These are phyloP conservation scores for Knufia fluminis DNA, from an alignment of 2,329 filamentous ascomycete species.

Conservation along the genomic window DNA sequence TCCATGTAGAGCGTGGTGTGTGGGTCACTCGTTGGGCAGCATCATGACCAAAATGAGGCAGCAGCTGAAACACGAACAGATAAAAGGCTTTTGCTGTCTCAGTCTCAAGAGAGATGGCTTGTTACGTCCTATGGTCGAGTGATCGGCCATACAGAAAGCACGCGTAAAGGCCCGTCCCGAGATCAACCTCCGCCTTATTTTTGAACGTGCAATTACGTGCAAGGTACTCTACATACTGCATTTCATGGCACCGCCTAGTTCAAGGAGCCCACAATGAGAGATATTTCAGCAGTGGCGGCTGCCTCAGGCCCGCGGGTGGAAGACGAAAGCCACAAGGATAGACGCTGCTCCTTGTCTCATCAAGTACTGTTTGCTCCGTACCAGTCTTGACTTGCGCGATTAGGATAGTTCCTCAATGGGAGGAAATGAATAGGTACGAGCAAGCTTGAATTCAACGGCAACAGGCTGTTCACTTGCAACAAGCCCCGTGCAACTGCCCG, in stretches of 20 bases:
- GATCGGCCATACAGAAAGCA: neutral
- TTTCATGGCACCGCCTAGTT: too few relatives aligned
- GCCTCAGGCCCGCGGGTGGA: neutral
- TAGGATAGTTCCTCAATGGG: too few relatives aligned
- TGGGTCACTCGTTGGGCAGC: neutral
- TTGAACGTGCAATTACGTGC: too few relatives aligned
- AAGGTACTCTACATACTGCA: too few relatives aligned
- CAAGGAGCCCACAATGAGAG: neutral
- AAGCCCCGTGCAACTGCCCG: too few relatives aligned
- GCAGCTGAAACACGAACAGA: neutral
- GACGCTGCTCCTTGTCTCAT: neutral
- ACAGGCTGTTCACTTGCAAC: too few relatives aligned
- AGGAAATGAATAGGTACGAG: neutral
- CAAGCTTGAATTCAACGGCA: neutral
- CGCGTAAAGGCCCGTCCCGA: conserved; percentile 3
- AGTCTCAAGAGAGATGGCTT: conserved; percentile 4
- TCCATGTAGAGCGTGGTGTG: too few relatives aligned
- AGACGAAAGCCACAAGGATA: neutral
- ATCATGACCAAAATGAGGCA: conserved; percentile 1
- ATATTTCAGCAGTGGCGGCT: neutral
- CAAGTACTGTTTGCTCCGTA: too few relatives aligned
- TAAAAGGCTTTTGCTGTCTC: neutral
- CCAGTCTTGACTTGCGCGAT: too few relatives aligned
- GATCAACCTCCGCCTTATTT: neutral
- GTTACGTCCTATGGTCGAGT: neutral